Evolutionary conservation across 1,139 yeast genomes (phyloP), one percentile per base, ranked within the genome.

Genomic region (Geotrichum cucujoidarum): DNA sequence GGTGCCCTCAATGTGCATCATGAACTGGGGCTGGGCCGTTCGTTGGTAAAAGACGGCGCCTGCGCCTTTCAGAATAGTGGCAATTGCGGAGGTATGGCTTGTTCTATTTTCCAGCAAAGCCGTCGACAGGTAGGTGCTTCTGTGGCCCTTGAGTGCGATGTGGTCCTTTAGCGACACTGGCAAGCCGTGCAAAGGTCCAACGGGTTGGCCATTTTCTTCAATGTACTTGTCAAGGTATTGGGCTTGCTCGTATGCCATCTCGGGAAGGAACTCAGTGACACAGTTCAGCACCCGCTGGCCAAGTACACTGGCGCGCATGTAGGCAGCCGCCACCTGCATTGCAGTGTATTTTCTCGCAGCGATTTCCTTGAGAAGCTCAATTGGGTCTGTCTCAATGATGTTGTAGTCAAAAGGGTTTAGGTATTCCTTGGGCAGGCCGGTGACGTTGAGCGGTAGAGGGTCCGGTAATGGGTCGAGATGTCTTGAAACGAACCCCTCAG

Each of bases 11-110:
- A 75, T 60, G 56, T 74, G 78, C 83, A 79, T 78, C 55, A 78
- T 63, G 11, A 76, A 64, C 62, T 77, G 81, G 10, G 83, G 83
- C 54, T 75, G 72, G 40, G 75, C 73, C 3, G 82, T 78, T 61
- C 81, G 66, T 31, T 75, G 74, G 52, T 70, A 75, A 61, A 80
- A 80, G 3, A 82, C 81, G 18, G 86, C 86, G 43, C 92, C 92
- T 54, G 81, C 69, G 34, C 76, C 73, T 53, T 74, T 77, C 57
- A 83, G 68, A 36, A 78, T 72, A 52, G 73, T 72, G 18, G 73
- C 67, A 25, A 80, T 76, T 3, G 71, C 68, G 4, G 82, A 78
- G 59, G 77, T 79, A 46, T 72, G 20, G 64, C 58, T 34, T 81
- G 70, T 49, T 17, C 57, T 58, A 65, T 56, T 49, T 40, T 60